These are phyloP conservation scores for Russula sp. DNA, from an alignment of 768 basidiomycete species.

Conservation along the genomic window DNA sequence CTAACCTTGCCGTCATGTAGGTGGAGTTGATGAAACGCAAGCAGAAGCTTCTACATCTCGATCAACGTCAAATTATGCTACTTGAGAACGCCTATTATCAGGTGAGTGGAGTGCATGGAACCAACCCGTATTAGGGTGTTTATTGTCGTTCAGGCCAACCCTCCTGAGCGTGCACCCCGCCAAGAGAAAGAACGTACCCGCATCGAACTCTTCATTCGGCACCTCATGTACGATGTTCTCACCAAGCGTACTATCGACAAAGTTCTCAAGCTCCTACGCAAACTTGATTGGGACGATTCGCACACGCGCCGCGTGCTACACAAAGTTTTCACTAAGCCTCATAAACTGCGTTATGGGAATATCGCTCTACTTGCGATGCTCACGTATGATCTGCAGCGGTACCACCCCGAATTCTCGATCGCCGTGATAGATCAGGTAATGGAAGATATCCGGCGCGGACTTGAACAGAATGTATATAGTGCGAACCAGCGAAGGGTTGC, in stretches of 20 bases:
- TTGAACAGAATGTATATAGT: constrained; percentile 94
- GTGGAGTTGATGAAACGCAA: constrained; percentile 93
- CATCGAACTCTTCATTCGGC: constrained; percentile 91
- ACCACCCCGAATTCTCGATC: constrained; percentile 84
- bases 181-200: constrained; percentile 80
- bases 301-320: constrained; percentile 56
- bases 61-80: constrained; percentile 80
- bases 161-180: constrained; percentile 85
- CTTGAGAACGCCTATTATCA: constrained; percentile 99
- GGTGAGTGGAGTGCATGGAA: constrained; percentile 37
- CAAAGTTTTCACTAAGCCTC: constrained; percentile 94
- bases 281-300: constrained; percentile 91
- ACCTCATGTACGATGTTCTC: constrained; percentile 91
- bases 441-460: constrained; percentile 83
- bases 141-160: constrained; percentile 68
- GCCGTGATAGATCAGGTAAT: constrained; percentile 90
- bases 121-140: constrained; percentile 13
- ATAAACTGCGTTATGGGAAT: constrained; percentile 94
- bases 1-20: constrained; percentile 33
- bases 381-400: constrained; percentile 90
- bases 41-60: constrained; percentile 88
- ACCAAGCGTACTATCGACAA: constrained; percentile 94
- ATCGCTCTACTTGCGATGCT: constrained; percentile 89
- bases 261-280: constrained; percentile 86
- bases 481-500: constrained; percentile 91